Evolutionary conservation across 2,329 filamentous ascomycete species (phyloP), one percentile per base, ranked within the genome.

Genomic region (Claviceps sp.): DNA sequence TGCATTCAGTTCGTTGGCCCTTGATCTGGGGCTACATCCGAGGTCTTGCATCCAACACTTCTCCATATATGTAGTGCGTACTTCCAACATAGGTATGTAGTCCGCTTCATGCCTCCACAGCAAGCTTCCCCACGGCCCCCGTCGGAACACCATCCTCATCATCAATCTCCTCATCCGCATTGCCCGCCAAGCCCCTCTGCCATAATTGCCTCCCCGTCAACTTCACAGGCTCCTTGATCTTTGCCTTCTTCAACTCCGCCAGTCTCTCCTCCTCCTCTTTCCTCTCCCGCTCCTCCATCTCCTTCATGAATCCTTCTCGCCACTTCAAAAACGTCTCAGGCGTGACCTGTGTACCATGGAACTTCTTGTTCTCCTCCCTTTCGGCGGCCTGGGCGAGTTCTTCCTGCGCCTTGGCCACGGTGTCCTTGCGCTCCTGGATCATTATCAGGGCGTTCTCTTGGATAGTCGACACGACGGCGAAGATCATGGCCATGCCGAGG

Each of bases 401-500:
- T 58, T 85, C 81, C 3, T 73, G 70, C 44, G 62, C 75, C 61
- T 80, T 77, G 7, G 76, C 77, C 1, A 74, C 78, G 8, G 75
- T 85, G 53, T 81, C 80, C 62, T 82, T 80, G 46, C 93, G 82
- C 56, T 89, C 82, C 16, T 76, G 70, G 58, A 97, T 82, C 54
- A 98, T 77, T 59, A 83, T 77, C 72, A 98, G 93, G n/a, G 90
- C 91, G 50, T 80, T 77, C 54, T 98, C 93, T 65, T 96, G 97
- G 55, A 98, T 72, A 0, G 85, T 81, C 14, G 86, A 88, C 51
- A 94, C 85, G 24, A 98, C 73, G 0, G 91, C 89, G 69, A 97
- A 98, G 1, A 98, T 73, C 93, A 98, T 98, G 52, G 89, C 87
- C 85, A 97, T 97, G 56, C 93, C 93, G 54, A 97, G 71, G 60